phyloP scores from a whole-genome alignment of 208 protist genomes.

The Leishmania guyanensis region DNA sequence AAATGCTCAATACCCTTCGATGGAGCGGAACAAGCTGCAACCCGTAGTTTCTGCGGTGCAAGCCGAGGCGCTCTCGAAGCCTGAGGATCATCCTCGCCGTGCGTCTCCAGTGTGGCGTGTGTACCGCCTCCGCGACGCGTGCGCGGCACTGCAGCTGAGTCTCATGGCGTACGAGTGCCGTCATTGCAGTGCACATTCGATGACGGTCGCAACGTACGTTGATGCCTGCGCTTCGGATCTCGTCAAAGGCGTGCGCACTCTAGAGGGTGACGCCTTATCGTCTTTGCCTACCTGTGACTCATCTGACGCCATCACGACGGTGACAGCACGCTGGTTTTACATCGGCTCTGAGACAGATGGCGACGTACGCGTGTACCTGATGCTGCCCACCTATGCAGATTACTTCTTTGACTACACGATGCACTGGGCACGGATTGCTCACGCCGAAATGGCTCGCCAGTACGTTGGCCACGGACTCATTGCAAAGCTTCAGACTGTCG shows the following conservation, averaged over 20 bases:
- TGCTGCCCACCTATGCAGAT: constrained; percentile 38
- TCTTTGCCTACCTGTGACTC: background rate
- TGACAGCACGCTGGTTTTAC: constrained; percentile 10
- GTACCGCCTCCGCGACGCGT: constrained; percentile 30
- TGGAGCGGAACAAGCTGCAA: background rate
- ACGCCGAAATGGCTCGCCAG: constrained; percentile 54
- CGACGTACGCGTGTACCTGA: constrained; percentile 24
- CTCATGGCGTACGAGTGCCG: constrained; percentile 7
- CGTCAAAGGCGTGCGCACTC: background rate
- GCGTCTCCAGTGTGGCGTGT: background rate
- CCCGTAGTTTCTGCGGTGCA: background rate
- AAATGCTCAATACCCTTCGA: background rate
- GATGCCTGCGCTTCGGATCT: constrained; percentile 15
- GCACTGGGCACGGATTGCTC: constrained; percentile 42
- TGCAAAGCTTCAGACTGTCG: constrained; percentile 65
- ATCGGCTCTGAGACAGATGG: background rate
- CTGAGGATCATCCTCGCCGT: background rate
- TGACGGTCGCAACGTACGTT: constrained; percentile 10
- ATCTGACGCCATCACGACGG: background rate
- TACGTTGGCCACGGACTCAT: constrained; percentile 48
- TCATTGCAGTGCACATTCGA: background rate
- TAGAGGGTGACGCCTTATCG: background rate
- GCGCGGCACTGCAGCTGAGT: constrained; percentile 23
- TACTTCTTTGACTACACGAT: constrained; percentile 44
- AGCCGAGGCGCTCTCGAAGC: background rate